phyloP scores from a whole-genome alignment of 345 rosid species.

The Carallia brachiata region DNA sequence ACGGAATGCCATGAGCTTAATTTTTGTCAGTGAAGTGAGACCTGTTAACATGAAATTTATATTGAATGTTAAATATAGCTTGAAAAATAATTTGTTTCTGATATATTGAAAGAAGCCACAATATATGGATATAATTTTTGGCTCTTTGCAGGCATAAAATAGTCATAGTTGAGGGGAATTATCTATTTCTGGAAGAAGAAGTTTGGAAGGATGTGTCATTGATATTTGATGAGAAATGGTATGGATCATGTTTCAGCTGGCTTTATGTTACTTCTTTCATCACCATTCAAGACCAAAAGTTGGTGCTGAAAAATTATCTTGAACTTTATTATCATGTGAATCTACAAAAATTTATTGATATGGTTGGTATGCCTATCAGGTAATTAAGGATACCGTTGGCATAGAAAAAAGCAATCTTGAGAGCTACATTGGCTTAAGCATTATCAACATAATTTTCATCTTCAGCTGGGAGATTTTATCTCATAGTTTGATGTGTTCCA shows the following conservation, averaged over 20 bases:
- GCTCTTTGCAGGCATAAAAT: slow-evolving; percentile 75
- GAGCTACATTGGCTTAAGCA: background rate
- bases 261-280: slow-evolving; percentile 6
- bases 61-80: background rate
- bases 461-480: slow-evolving; percentile 1
- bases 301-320: slow-evolving; percentile 2
- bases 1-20: background rate
- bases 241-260: slow-evolving; percentile 20
- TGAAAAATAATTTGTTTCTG: background rate
- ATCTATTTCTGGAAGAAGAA: slow-evolving; percentile 61
- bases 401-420: background rate
- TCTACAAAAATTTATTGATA: no score
- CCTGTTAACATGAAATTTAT: background rate
- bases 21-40: background rate
- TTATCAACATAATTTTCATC: background rate
- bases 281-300: background rate
- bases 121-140: background rate
- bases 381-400: no score
- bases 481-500: background rate
- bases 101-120: background rate
- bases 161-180: slow-evolving; percentile 86
- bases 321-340: background rate
- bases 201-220: slow-evolving; percentile 73
- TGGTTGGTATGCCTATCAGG: no score
- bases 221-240: slow-evolving; percentile 92